These are phyloP conservation scores for Euphorbia celastroides DNA, from an alignment of 441 rosid genomes.

Conservation along the genomic window DNA sequence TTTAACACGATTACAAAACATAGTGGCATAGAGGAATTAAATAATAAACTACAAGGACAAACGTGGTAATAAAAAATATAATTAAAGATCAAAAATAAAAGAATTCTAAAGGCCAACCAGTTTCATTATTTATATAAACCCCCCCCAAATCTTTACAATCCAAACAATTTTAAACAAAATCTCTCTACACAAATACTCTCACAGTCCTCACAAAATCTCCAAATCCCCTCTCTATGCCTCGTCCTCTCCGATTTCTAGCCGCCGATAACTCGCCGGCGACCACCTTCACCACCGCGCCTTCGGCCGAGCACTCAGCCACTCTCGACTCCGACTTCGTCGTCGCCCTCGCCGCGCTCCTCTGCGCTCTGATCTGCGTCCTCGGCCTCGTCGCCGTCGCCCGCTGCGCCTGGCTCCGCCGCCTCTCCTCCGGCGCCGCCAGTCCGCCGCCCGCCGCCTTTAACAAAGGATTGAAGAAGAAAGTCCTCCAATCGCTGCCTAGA, in stretches of 20 bases:
- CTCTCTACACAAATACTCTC: too few relatives aligned
- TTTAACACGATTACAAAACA: background rate
- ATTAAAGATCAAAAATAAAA: background rate
- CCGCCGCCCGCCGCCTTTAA: constrained; percentile 26
- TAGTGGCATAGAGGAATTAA: constrained; percentile 2
- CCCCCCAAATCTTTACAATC: constrained; percentile 6
- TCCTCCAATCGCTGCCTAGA: constrained; percentile 71
- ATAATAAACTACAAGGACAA: background rate
- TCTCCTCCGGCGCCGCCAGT: constrained; percentile 15
- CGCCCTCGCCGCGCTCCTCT: constrained; percentile 81
- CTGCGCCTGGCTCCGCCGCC: constrained; percentile 71
- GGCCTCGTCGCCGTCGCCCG: constrained; percentile 76
- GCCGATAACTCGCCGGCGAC: constrained; percentile 31
- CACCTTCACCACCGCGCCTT: constrained; percentile 13
- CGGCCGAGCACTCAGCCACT: constrained; percentile 28
- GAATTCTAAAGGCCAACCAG: background rate
- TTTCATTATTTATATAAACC: constrained; percentile 6
- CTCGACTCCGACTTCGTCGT: constrained; percentile 77
- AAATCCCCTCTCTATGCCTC: constrained; percentile 33
- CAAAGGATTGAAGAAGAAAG: constrained; percentile 83
- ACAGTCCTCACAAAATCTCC: too few relatives aligned
- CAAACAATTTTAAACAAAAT: too few relatives aligned
- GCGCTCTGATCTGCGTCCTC: constrained; percentile 84
- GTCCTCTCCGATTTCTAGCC: constrained; percentile 42
- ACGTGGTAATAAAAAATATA: background rate